Percentiles rank a stretch among this genome's conserved stretches.
Evolutionary conservation across 164 flowering plant species (phyloP).

Genomic region (Taxillus chinensis): DNA sequence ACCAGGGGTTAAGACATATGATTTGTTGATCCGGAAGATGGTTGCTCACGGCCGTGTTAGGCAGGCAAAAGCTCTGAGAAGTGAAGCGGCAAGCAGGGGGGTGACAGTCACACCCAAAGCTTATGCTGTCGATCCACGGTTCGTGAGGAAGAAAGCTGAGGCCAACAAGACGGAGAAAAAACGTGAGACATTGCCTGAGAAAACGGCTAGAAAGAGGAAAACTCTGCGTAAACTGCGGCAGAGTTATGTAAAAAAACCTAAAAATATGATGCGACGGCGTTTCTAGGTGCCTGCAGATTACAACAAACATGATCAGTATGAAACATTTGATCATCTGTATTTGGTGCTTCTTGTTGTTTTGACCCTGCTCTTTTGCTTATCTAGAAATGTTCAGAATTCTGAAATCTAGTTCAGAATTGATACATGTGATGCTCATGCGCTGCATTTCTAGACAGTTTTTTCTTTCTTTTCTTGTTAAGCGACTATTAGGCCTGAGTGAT

Average conservation of each 20-base stretch:
- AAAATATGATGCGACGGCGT: slow-evolving; percentile 34
- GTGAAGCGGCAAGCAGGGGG: slow-evolving; percentile 53
- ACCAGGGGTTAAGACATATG: slow-evolving; percentile 74
- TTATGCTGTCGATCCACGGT: slow-evolving; percentile 60
- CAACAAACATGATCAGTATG: background rate
- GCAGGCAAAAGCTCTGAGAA: slow-evolving; percentile 55
- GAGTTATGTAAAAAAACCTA: slow-evolving; percentile 94
- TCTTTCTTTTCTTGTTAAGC: too few species aligned
- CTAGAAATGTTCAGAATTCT: too few species aligned
- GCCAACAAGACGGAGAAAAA: slow-evolving; percentile 54
- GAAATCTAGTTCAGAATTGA: too few species aligned
- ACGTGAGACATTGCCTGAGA: slow-evolving; percentile 90
- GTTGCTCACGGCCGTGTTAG: slow-evolving; percentile 57
- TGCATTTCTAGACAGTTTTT: too few species aligned
- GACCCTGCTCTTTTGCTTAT: background rate
- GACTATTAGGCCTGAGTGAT: too few species aligned
- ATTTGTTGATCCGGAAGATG: slow-evolving; percentile 65
- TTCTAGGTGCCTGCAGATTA: slow-evolving; percentile 22
- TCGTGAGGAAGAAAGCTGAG: slow-evolving; percentile 38
- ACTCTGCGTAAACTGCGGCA: slow-evolving; percentile 52
- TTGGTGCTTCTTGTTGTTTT: background rate
- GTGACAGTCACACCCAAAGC: slow-evolving; percentile 42
- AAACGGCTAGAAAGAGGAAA: slow-evolving; percentile 81
- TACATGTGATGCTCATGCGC: too few species aligned
- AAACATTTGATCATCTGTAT: background rate